Percentiles rank a stretch among this genome's conserved stretches.
phyloP scores from a whole-genome alignment of 257 asterid genomes.

The Plantago major region DNA sequence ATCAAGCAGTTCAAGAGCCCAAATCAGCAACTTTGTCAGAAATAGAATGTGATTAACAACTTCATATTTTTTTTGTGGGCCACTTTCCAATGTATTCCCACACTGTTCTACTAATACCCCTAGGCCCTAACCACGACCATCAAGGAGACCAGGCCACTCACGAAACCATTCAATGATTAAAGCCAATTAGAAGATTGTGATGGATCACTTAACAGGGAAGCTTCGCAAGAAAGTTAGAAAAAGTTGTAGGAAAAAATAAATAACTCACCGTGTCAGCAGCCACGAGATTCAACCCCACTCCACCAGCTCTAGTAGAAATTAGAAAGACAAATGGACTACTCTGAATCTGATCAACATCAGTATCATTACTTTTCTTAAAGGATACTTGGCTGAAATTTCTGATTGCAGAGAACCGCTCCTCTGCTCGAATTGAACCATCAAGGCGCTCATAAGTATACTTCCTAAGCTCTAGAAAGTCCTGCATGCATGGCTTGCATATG shows the following conservation, averaged over 20 bases:
- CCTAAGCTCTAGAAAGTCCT: constrained; percentile 87
- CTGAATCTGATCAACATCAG: constrained; percentile 26
- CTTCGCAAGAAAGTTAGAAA: neutral
- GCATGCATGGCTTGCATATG: constrained; percentile 20
- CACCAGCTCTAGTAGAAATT: constrained; percentile 98
- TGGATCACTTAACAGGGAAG: constrained; percentile 1
- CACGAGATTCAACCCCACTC: constrained; percentile 94
- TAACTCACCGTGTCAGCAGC: constrained; percentile 96
- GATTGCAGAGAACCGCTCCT: constrained; percentile 94
- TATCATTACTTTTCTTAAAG: constrained; percentile 24
- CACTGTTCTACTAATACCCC: constrained; percentile 11
- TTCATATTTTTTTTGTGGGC: neutral
- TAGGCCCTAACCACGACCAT: constrained; percentile 4
- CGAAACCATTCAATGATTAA: neutral
- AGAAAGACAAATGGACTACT: constrained; percentile 63
- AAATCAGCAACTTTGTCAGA: constrained; percentile 6
- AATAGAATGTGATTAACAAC: neutral
- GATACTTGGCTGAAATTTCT: constrained; percentile 72
- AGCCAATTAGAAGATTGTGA: neutral
- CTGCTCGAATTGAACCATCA: constrained; percentile 94
- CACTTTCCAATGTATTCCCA: neutral
- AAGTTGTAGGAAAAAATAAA: neutral
- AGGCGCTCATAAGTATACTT: constrained; percentile 90
- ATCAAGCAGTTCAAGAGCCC: constrained; percentile 7
- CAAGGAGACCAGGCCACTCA: neutral